Evolutionary conservation across 2,329 filamentous ascomycete genomes (phyloP).

Genomic region (Penicillium expansum): DNA sequence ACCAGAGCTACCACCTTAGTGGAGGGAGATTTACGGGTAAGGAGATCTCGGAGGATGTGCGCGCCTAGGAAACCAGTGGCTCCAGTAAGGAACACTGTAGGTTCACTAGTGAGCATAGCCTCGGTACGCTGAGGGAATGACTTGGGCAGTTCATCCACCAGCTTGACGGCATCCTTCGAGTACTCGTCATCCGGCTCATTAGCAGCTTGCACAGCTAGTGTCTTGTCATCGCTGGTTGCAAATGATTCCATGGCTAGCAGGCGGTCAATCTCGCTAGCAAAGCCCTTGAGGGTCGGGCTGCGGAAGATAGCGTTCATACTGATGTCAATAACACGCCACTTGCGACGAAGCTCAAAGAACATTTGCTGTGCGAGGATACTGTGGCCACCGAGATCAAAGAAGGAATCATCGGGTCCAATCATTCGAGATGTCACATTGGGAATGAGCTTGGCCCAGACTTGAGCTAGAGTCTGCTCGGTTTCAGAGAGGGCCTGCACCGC

Average conservation of each 20-base stretch:
- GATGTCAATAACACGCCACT: slow-evolving; percentile 62
- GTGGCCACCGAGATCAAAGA: slow-evolving; percentile 80
- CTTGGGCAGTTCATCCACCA: slow-evolving; percentile 50
- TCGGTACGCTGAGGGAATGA: slow-evolving; percentile 38
- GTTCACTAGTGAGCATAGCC: slow-evolving; percentile 34
- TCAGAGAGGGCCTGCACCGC: slow-evolving; percentile 48
- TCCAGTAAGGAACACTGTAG: slow-evolving; percentile 78
- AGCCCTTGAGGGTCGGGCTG: slow-evolving; percentile 60
- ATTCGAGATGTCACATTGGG: slow-evolving; percentile 65
- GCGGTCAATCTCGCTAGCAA: slow-evolving; percentile 56
- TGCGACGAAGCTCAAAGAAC: slow-evolving; percentile 65
- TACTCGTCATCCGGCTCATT: slow-evolving; percentile 48
- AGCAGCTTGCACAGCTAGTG: slow-evolving; percentile 42
- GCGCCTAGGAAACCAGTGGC: slow-evolving; percentile 87
- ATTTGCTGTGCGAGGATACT: slow-evolving; percentile 79
- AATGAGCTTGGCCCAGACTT: slow-evolving; percentile 72
- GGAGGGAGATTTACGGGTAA: slow-evolving; percentile 57
- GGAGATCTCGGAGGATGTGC: slow-evolving; percentile 72
- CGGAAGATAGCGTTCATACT: slow-evolving; percentile 70
- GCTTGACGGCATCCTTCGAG: slow-evolving; percentile 50
- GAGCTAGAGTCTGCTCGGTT: slow-evolving; percentile 66
- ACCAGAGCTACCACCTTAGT: slow-evolving; percentile 72
- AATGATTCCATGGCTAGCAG: slow-evolving; percentile 48
- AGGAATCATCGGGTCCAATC: slow-evolving; percentile 60
- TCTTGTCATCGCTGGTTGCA: slow-evolving; percentile 41